These are phyloP conservation scores for Teratosphaeria pseudoeucalypti DNA, from an alignment of 2,329 filamentous ascomycete genomes.

Conservation along the genomic window DNA sequence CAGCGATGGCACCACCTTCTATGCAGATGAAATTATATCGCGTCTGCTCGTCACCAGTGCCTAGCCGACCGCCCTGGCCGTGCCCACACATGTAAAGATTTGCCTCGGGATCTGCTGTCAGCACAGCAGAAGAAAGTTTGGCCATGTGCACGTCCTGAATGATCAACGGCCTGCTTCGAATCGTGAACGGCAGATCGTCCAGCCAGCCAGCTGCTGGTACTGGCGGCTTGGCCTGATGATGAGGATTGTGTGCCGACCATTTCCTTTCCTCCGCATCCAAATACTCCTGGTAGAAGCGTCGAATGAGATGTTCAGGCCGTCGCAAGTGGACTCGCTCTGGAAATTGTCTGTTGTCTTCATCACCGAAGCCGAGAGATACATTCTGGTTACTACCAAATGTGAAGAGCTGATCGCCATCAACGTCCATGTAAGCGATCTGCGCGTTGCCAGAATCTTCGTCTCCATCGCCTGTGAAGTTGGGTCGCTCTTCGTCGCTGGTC, in stretches of 20 bases:
- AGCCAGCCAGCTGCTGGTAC: constrained; percentile 23
- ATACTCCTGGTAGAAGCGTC: constrained; percentile 62
- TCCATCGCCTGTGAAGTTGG: constrained; percentile 40
- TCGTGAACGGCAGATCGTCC: constrained; percentile 58
- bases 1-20: constrained; percentile 59
- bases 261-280: constrained; percentile 33
- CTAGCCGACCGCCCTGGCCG: constrained; percentile 79
- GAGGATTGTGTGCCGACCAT: constrained; percentile 29
- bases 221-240: constrained; percentile 11
- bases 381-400: constrained; percentile 97
- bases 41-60: constrained; percentile 80
- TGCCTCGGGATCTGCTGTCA: constrained; percentile 77
- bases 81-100: constrained; percentile 92
- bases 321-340: constrained; percentile 72
- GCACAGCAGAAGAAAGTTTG: constrained; percentile 79
- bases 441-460: constrained; percentile 25
- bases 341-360: constrained; percentile 88
- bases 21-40: constrained; percentile 79
- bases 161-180: constrained; percentile 60
- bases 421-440: constrained; percentile 17
- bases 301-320: constrained; percentile 66
- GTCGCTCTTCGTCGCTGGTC: constrained; percentile 38
- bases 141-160: constrained; percentile 79
- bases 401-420: constrained; percentile 74
- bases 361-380: constrained; percentile 81